phyloP scores from a whole-genome alignment of 768 basidiomycete species.

The Pleurotus citrinopileatus region DNA sequence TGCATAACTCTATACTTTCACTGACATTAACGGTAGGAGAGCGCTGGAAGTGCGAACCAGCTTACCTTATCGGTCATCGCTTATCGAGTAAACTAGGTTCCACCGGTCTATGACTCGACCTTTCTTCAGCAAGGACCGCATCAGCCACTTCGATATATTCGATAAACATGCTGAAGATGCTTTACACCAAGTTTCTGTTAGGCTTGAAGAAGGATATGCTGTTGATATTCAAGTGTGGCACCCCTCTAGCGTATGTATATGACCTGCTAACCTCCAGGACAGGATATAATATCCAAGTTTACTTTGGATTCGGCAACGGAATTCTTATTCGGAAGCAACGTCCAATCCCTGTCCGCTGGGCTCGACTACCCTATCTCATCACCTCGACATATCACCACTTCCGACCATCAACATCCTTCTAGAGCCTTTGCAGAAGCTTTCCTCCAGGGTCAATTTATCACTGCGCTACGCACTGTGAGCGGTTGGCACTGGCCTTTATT shows the following conservation, averaged over 20 bases:
- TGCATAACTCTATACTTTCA: no score
- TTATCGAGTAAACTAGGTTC: not conserved
- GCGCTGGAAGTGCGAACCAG: constrained; percentile 57
- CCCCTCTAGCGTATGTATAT: not conserved
- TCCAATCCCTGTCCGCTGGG: constrained; percentile 45
- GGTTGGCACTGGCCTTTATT: constrained; percentile 44
- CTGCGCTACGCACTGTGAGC: constrained; percentile 32
- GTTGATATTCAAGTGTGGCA: constrained; percentile 55
- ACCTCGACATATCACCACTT: constrained; percentile 19
- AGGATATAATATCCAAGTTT: constrained; percentile 47
- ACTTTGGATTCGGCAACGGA: constrained; percentile 64
- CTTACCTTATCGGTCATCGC: not conserved
- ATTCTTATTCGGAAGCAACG: constrained; percentile 55
- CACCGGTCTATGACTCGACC: constrained; percentile 62
- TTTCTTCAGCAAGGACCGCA: constrained; percentile 62
- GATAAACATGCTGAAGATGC: constrained; percentile 50
- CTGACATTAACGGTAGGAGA: constrained; percentile 37
- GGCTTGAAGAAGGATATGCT: constrained; percentile 44
- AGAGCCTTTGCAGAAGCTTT: constrained; percentile 50
- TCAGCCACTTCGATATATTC: constrained; percentile 63
- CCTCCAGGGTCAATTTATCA: constrained; percentile 35
- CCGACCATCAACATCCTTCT: constrained; percentile 30
- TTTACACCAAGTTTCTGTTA: constrained; percentile 37
- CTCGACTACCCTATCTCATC: constrained; percentile 46
- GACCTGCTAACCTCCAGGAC: not conserved